Evolutionary conservation across 768 basidiomycete species (phyloP).

Genomic region (Boletus sp.): DNA sequence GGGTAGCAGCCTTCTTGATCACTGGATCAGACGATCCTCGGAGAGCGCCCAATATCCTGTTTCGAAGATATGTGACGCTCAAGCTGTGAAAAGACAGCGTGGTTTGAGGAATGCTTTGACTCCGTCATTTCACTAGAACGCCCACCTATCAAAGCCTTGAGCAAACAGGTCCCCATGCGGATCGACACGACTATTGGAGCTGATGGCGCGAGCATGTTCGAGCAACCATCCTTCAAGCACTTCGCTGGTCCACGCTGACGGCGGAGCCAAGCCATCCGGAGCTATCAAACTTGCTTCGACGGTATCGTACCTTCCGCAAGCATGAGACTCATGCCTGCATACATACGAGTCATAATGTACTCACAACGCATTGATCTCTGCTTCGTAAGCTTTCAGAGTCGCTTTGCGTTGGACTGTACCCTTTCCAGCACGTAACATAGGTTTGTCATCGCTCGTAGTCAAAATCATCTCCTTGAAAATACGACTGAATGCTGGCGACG

Average conservation of each 20-base stretch:
- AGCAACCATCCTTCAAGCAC: conserved; percentile 28
- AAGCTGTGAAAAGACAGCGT: conserved; percentile 16
- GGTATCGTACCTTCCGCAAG: conserved; percentile 28
- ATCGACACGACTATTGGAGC: conserved; percentile 3
- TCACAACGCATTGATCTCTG: conserved; percentile 49
- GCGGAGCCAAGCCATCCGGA: conserved; percentile 23
- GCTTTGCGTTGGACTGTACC: conserved; percentile 44
- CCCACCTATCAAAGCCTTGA: conserved; percentile 40
- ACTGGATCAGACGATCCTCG: conserved; percentile 32
- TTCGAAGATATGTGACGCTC: conserved; percentile 31
- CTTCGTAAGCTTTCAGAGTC: conserved; percentile 37
- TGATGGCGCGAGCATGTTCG: conserved; percentile 22
- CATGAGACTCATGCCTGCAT: not conserved
- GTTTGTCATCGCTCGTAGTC: conserved; percentile 40
- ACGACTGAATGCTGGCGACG: conserved; percentile 41
- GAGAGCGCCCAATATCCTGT: conserved; percentile 21
- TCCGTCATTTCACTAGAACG: not conserved
- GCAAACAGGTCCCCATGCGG: conserved; percentile 27
- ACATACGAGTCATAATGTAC: not conserved
- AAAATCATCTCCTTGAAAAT: conserved; percentile 56
- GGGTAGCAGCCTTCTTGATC: conserved; percentile 22
- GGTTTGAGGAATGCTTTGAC: not conserved
- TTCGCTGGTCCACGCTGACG: conserved; percentile 23
- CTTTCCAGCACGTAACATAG: conserved; percentile 44
- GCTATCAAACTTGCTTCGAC: conserved; percentile 28